Percentiles rank a stretch among this genome's conserved stretches.
These are phyloP conservation scores for Aspergillus arachidicola DNA, from an alignment of 2,329 filamentous ascomycete genomes.

Conservation along the genomic window DNA sequence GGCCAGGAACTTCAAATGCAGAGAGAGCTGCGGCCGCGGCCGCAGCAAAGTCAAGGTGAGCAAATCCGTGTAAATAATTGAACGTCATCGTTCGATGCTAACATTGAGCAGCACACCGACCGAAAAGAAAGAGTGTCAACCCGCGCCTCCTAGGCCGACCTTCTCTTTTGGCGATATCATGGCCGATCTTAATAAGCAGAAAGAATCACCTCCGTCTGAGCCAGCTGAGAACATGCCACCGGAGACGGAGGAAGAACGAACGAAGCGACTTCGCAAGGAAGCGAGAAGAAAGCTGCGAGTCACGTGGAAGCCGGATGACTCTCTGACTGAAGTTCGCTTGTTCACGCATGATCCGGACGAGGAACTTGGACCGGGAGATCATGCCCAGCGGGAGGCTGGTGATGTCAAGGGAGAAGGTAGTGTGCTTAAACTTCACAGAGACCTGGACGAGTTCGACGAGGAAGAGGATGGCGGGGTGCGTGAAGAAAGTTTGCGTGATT, in stretches of 20 bases:
- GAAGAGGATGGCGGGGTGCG: constrained; percentile 57
- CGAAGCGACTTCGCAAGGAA: constrained; percentile 63
- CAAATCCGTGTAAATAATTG: background rate
- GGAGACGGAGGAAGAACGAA: constrained; percentile 62
- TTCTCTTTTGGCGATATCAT: constrained; percentile 54
- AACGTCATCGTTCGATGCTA: constrained; percentile 13
- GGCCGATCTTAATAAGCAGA: constrained; percentile 58
- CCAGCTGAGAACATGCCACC: constrained; percentile 55
- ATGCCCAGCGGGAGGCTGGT: constrained; percentile 59
- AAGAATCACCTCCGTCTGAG: constrained; percentile 55
- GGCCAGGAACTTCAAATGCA: constrained; percentile 53
- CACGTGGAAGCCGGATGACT: constrained; percentile 60
- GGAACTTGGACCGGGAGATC: constrained; percentile 61
- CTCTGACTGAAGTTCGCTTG: constrained; percentile 58
- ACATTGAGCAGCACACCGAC: constrained; percentile 30
- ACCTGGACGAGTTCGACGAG: constrained; percentile 60
- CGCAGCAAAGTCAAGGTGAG: constrained; percentile 40
- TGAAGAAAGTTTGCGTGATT: constrained; percentile 44
- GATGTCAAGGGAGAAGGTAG: constrained; percentile 62
- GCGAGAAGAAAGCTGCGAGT: constrained; percentile 63
- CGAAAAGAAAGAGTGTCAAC: constrained; percentile 39
- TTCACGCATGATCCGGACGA: constrained; percentile 67
- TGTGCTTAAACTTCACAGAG: constrained; percentile 54
- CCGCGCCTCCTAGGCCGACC: constrained; percentile 40
- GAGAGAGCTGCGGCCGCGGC: constrained; percentile 49